Conservation (phyloP, 768 basidiomycete genomes). For the Hygrocybe coccinea region DNA sequence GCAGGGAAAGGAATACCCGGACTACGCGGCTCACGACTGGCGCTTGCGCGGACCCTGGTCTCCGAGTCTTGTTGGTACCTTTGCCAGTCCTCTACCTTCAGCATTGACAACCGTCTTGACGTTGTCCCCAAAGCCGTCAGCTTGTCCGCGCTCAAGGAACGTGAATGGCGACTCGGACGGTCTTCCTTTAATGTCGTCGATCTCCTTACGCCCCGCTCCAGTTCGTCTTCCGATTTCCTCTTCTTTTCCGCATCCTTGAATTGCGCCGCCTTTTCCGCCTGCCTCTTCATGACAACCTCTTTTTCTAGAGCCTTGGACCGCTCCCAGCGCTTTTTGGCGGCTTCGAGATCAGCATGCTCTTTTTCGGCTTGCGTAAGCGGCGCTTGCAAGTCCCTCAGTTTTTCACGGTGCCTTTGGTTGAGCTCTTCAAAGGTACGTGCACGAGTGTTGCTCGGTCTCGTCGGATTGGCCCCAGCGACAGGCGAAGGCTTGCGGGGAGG, state of each 20-base stretch:
- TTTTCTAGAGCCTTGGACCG: slow-evolving; percentile 68
- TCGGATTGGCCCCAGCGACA: slow-evolving; percentile 44
- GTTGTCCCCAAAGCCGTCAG: slow-evolving; percentile 44
- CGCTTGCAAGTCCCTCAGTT: slow-evolving; percentile 75
- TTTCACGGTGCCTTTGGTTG: slow-evolving; percentile 78
- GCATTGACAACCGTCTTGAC: slow-evolving; percentile 61
- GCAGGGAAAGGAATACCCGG: slow-evolving; percentile 58
- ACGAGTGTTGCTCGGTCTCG: slow-evolving; percentile 45
- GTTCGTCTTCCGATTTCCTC: slow-evolving; percentile 42
- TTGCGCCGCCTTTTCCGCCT: slow-evolving; percentile 62
- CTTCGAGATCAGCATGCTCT: slow-evolving; percentile 68
- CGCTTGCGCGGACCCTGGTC: slow-evolving; percentile 8
- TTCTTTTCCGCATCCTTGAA: slow-evolving; percentile 41
- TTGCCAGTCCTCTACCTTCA: slow-evolving; percentile 87
- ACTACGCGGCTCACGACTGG: slow-evolving; percentile 27
- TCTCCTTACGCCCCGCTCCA: slow-evolving; percentile 31
- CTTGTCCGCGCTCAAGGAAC: slow-evolving; percentile 59
- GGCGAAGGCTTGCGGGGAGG: slow-evolving; percentile 41
- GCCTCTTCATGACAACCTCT: slow-evolving; percentile 64
- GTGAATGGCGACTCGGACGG: slow-evolving; percentile 36
- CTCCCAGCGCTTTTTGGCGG: slow-evolving; percentile 82
- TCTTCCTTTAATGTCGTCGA: slow-evolving; percentile 32
- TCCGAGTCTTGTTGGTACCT: slow-evolving; percentile 51
- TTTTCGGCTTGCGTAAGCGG: slow-evolving; percentile 78
- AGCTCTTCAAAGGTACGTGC: slow-evolving; percentile 84